Evolutionary conservation across 192 early-diverging fungal genomes (phyloP).

Genomic region (Coemansia erecta): DNA sequence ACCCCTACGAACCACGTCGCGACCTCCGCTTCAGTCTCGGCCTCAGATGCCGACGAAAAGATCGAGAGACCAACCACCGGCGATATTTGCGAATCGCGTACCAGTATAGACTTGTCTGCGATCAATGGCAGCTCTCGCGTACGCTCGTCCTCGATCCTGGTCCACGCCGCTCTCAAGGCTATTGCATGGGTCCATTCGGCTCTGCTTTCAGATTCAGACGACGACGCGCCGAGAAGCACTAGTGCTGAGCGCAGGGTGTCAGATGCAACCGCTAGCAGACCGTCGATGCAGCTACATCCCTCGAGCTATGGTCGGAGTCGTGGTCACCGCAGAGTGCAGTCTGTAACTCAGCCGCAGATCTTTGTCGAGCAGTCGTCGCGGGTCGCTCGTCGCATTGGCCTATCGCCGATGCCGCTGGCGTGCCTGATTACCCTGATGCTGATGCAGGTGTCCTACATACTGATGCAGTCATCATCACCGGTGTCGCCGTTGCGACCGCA

Average conservation of each 20-base stretch:
- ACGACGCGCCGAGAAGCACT: neutral
- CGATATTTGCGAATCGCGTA: neutral
- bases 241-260: neutral
- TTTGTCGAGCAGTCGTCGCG: slow-evolving; percentile 50
- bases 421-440: slow-evolving; percentile 50
- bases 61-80: neutral
- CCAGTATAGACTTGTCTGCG: neutral
- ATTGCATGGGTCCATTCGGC: slow-evolving; percentile 19
- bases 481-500: slow-evolving; percentile 15
- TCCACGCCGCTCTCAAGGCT: slow-evolving; percentile 23
- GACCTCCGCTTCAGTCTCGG: neutral
- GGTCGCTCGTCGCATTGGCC: slow-evolving; percentile 50
- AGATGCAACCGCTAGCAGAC: neutral
- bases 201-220: slow-evolving; percentile 5
- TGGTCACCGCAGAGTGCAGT: slow-evolving; percentile 27
- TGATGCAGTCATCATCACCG: too few species aligned
- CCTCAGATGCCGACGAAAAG: slow-evolving; percentile 10
- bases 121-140: neutral
- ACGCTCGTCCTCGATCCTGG: slow-evolving; percentile 35
- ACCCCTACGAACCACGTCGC: too few species aligned
- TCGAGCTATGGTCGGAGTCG: slow-evolving; percentile 6
- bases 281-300: neutral
- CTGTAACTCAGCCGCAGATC: slow-evolving; percentile 40
- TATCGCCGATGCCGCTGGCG: slow-evolving; percentile 48
- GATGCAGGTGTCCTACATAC: slow-evolving; percentile 34